Conservation (phyloP, 2,329 filamentous ascomycete genomes). For the Colletotrichum sp. region DNA sequence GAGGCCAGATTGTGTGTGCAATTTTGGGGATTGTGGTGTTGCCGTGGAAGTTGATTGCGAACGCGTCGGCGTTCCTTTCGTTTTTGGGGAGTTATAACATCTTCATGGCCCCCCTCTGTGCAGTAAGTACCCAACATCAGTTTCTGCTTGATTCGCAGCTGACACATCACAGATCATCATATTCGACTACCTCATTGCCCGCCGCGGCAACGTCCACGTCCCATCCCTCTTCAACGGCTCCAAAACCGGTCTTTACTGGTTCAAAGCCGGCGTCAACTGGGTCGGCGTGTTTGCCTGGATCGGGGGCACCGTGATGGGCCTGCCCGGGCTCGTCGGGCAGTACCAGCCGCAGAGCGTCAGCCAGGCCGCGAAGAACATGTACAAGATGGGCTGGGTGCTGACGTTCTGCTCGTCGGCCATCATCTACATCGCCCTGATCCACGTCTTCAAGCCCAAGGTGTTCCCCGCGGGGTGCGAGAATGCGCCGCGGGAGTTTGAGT, state of each 20-base stretch:
- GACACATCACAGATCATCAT: slow-evolving; percentile 29
- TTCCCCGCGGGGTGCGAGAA: slow-evolving; percentile 26
- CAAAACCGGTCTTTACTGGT: slow-evolving; percentile 34
- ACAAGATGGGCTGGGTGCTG: slow-evolving; percentile 34
- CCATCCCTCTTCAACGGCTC: slow-evolving; percentile 33
- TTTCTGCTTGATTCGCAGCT: neutral
- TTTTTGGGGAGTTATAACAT: slow-evolving; percentile 32
- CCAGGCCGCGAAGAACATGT: slow-evolving; percentile 30
- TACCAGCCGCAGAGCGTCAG: slow-evolving; percentile 29
- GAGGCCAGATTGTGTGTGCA: slow-evolving; percentile 35
- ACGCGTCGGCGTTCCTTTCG: slow-evolving; percentile 26
- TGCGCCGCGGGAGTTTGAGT: slow-evolving; percentile 23
- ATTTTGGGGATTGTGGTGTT: slow-evolving; percentile 33
- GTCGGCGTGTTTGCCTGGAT: slow-evolving; percentile 29
- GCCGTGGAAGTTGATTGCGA: slow-evolving; percentile 35
- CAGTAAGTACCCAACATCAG: slow-evolving; percentile 12
- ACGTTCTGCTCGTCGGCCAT: slow-evolving; percentile 30
- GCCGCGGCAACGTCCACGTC: slow-evolving; percentile 36
- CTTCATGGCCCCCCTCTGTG: slow-evolving; percentile 30
- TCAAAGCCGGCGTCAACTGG: slow-evolving; percentile 36
- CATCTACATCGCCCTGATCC: slow-evolving; percentile 26
- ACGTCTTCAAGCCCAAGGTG: slow-evolving; percentile 26
- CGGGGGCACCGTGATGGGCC: slow-evolving; percentile 26
- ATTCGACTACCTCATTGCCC: slow-evolving; percentile 37
- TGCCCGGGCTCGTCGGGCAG: slow-evolving; percentile 31